Evolutionary conservation across 805 yeast genomes (phyloP), one percentile per base, ranked within the genome.

Genomic region (Sugiyamaella lignohabitans): DNA sequence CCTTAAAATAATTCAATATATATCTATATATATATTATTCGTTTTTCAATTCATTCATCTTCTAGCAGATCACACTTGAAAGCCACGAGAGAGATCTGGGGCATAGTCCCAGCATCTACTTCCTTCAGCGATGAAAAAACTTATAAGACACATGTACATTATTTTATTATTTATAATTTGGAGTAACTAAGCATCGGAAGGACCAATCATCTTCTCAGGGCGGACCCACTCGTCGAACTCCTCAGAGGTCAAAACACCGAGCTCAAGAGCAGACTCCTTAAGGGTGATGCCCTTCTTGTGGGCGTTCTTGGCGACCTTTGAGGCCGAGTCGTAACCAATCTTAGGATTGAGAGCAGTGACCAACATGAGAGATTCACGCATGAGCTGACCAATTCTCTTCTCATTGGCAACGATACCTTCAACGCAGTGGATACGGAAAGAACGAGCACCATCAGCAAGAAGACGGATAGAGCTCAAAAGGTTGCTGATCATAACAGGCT

Each of bases 301-400:
- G 42, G 98, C 98, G 66, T 93, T 87, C 78, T 93, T 93, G 59
- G 98, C 98, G 46, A 88, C 91, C 80, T 91, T 89, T 50, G 97
- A 87, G 49, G 98, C 98, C 59, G 82, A 78, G 65, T 93, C 98
- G 73, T 93, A 93, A 62, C 98, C 98, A 60, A 93, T 93, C 82
- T 91, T 88, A 62, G 98, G 97, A 80, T 93, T 93, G 65, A 93
- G 79, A 21, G 98, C 97, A 49, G 98, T 93, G 44, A 93, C 98
- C 72, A 93, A 79, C 98, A 93, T 93, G 65, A 93, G 78, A 14
- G 97, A 87, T 72, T 93, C 96, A 68, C 87, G 86, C 74, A 93
- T 75, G 51, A 86, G 75, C 71, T 91, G 87, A 60, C 77, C 78
- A 62, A 93, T 93, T 70, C 87, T 86, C 60, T 84, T 87, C 54